Evolutionary conservation across 2,329 filamentous ascomycete genomes (phyloP).

Genomic region (Colletotrichum sp.): DNA sequence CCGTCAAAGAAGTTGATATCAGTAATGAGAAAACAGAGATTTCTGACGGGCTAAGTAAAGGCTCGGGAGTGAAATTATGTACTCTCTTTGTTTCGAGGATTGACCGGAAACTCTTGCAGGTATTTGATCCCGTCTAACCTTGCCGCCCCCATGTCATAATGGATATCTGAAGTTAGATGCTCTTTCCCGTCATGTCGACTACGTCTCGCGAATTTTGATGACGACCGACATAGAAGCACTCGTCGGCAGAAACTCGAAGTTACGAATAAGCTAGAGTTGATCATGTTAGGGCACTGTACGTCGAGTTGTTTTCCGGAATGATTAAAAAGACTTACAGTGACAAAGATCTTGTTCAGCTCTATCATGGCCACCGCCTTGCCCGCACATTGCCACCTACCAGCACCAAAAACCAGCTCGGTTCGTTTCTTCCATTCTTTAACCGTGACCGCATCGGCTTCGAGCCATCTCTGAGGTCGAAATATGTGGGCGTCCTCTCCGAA

Average conservation of each 20-base stretch:
- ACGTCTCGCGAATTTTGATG: background rate
- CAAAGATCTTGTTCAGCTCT: slow-evolving; percentile 47
- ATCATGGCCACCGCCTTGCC: slow-evolving; percentile 49
- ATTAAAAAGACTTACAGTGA: slow-evolving; percentile 36
- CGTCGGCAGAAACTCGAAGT: background rate
- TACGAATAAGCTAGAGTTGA: background rate
- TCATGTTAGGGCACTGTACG: background rate
- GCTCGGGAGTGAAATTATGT: background rate
- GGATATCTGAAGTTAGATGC: background rate
- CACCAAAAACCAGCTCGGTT: slow-evolving; percentile 49
- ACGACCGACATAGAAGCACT: background rate
- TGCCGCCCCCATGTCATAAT: background rate
- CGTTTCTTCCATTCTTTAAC: slow-evolving; percentile 29
- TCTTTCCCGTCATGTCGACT: background rate
- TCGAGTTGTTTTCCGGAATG: background rate
- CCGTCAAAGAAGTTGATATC: background rate
- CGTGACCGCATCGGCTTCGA: slow-evolving; percentile 35
- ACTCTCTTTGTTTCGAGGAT: background rate
- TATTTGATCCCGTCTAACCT: background rate
- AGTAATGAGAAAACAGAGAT: background rate
- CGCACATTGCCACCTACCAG: slow-evolving; percentile 46
- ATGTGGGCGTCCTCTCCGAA: slow-evolving; percentile 50
- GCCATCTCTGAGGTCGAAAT: slow-evolving; percentile 55
- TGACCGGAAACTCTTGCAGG: background rate
- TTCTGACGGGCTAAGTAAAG: background rate